Evolutionary conservation across 169 alveolate genomes (phyloP).

Genomic region (Plasmodium knowlesi): DNA sequence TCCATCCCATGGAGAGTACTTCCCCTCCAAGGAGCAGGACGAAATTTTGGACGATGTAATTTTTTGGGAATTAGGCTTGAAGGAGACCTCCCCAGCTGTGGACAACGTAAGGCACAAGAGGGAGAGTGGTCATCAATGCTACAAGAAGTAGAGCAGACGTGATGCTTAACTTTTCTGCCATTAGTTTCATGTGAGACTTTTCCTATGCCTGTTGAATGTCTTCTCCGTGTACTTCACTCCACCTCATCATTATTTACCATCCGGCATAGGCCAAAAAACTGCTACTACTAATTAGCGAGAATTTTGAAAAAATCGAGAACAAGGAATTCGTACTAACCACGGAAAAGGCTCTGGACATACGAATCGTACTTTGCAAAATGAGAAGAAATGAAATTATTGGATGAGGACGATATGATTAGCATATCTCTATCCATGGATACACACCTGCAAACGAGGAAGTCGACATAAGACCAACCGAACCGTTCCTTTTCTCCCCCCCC

Average conservation of each 20-base stretch:
- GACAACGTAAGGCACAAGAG: background rate
- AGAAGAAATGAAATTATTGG: background rate
- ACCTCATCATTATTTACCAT: background rate
- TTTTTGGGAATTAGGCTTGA: slow-evolving; percentile 46
- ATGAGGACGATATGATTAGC: background rate
- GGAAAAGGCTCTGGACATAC: slow-evolving; percentile 49
- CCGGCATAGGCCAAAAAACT: slow-evolving; percentile 25
- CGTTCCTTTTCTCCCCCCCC: background rate
- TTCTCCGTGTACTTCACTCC: background rate
- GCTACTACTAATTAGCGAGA: slow-evolving; percentile 27
- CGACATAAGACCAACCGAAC: background rate
- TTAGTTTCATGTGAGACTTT: background rate
- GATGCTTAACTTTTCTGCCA: background rate
- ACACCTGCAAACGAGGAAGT: background rate
- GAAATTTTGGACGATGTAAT: slow-evolving; percentile 47
- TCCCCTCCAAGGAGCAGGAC: slow-evolving; percentile 10
- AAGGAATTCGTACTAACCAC: slow-evolving; percentile 54
- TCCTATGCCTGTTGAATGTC: background rate
- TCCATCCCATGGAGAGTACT: background rate
- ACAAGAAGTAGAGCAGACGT: background rate
- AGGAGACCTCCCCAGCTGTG: slow-evolving; percentile 3
- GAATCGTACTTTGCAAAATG: slow-evolving; percentile 17
- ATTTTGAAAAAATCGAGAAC: slow-evolving; percentile 14
- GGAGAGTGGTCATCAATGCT: background rate
- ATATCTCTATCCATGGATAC: background rate